Conservation (phyloP, 2,329 filamentous ascomycete genomes). For the Blastomyces silverae region DNA sequence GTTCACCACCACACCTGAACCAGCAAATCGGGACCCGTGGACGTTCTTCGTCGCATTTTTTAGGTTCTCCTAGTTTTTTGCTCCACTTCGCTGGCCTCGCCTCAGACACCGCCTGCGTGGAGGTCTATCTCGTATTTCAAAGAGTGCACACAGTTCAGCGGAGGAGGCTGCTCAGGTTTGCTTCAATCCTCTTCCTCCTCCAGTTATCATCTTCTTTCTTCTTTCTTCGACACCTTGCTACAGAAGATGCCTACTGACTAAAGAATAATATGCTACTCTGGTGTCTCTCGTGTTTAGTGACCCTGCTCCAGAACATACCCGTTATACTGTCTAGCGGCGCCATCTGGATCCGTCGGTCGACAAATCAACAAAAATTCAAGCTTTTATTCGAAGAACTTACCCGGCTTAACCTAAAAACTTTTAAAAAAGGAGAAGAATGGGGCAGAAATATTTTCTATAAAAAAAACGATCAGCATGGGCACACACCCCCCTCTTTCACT, state of each 20-base stretch:
- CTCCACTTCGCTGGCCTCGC: not conserved
- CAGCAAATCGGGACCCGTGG: constrained; percentile 3
- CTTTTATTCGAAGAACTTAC: not conserved
- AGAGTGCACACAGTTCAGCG: not conserved
- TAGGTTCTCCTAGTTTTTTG: not conserved
- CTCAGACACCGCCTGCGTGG: not conserved
- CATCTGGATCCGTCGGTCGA: not conserved
- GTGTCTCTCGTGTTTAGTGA: not conserved
- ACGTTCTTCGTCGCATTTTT: not conserved
- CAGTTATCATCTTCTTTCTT: not conserved
- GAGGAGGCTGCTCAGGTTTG: not conserved
- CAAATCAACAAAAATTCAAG: not conserved
- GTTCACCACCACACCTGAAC: not conserved
- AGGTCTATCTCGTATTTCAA: not conserved
- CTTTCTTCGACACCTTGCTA: not conserved
- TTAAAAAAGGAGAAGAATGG: not conserved
- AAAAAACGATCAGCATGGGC: not conserved
- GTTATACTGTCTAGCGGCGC: not conserved
- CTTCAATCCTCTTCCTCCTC: not conserved
- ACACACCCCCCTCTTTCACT: not conserved
- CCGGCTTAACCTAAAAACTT: not conserved
- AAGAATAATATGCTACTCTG: not conserved
- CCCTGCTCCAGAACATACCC: not conserved
- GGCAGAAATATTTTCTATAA: not conserved
- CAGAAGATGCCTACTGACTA: not conserved